Evolutionary conservation across 345 rosid genomes (phyloP).

Genomic region (Turnera subulata): DNA sequence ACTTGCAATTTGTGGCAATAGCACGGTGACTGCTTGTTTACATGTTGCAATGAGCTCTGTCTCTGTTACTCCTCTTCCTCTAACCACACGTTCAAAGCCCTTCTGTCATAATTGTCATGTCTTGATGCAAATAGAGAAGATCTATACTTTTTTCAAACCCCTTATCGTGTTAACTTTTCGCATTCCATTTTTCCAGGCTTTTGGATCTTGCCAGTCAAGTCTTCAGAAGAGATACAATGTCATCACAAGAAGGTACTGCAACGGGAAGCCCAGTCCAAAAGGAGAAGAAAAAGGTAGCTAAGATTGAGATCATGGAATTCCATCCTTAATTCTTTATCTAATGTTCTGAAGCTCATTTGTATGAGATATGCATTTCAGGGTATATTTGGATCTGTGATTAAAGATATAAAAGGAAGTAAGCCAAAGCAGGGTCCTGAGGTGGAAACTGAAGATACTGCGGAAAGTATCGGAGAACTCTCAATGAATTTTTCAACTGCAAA

Average conservation of each 20-base stretch:
- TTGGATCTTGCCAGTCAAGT: constrained; percentile 50
- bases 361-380: constrained; percentile 42
- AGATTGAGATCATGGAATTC: background rate
- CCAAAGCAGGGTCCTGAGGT: constrained; percentile 42
- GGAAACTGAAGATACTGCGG: constrained; percentile 62
- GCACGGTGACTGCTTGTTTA: too few species aligned
- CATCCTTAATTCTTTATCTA: background rate
- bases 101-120: background rate
- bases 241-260: constrained; percentile 26
- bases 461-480: constrained; percentile 60
- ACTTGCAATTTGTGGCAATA: background rate
- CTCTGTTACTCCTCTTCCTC: background rate
- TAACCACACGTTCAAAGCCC: too few species aligned
- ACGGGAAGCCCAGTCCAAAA: constrained; percentile 35
- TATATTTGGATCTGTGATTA: constrained; percentile 79
- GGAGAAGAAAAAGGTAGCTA: constrained; percentile 74
- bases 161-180: background rate
- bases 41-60: background rate
- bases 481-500: constrained; percentile 52
- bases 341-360: background rate
- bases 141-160: background rate
- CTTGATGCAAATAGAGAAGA: background rate
- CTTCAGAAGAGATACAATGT: constrained; percentile 40
- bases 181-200: constrained; percentile 38
- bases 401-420: constrained; percentile 50